Evolutionary conservation across 257 asterid species (phyloP).

Genomic region (Fraxinus quadrangulata): DNA sequence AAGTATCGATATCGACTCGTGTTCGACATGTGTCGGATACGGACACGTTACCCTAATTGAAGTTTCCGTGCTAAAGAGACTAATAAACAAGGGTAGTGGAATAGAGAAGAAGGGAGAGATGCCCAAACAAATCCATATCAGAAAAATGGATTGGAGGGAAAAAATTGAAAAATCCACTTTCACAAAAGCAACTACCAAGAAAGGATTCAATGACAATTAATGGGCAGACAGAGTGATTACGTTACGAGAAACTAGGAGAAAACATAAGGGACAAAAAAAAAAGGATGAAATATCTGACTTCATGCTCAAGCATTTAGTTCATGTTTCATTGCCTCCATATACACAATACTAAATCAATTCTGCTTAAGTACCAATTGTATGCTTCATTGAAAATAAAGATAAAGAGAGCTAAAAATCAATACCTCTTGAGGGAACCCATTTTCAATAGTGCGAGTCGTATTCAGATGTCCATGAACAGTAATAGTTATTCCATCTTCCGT

Average conservation of each 20-base stretch:
- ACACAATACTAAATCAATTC: not conserved
- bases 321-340: not conserved
- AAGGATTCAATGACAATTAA: not conserved
- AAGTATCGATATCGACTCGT: too few relatives aligned
- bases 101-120: not conserved
- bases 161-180: not conserved
- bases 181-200: not conserved
- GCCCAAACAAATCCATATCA: not conserved
- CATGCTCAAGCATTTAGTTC: not conserved
- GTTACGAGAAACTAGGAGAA: not conserved
- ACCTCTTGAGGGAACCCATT: constrained; percentile 74
- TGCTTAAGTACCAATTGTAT: not conserved
- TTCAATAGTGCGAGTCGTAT: constrained; percentile 48
- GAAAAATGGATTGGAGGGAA: not conserved
- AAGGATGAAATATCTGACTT: not conserved
- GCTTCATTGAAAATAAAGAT: not conserved
- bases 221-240: not conserved
- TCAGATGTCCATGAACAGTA: constrained; percentile 53
- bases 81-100: not conserved
- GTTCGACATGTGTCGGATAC: too few relatives aligned
- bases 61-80: too few relatives aligned
- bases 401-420: constrained; percentile 13
- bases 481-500: constrained; percentile 64
- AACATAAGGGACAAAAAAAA: not conserved
- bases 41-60: too few relatives aligned